A percentile compares a stretch with the other conserved stretches of the same genome.
phyloP scores from a whole-genome alignment of 805 yeast genomes.

The Metschnikowia proteae region DNA sequence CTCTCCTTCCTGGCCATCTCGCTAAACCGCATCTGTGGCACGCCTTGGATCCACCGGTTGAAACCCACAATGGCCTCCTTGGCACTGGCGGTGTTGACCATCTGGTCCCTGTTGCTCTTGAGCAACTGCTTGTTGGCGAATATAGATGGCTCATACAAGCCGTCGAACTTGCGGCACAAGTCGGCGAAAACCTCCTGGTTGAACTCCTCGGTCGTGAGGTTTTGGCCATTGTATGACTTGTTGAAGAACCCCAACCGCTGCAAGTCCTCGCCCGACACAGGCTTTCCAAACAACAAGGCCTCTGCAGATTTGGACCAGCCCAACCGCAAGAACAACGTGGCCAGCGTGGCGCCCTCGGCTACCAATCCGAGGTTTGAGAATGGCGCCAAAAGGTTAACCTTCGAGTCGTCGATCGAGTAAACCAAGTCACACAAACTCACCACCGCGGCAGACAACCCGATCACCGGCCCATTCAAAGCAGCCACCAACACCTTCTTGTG shows the following conservation, averaged over 20 bases:
- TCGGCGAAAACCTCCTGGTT: constrained; percentile 38
- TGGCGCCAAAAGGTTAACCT: constrained; percentile 63
- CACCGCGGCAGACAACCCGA: constrained; percentile 73
- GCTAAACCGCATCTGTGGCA: constrained; percentile 65
- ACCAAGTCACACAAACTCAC: constrained; percentile 75
- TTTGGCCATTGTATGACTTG: constrained; percentile 43
- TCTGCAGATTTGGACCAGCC: constrained; percentile 73
- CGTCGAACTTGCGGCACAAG: constrained; percentile 31
- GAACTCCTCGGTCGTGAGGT: constrained; percentile 39
- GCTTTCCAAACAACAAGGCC: constrained; percentile 66
- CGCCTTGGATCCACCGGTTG: constrained; percentile 64
- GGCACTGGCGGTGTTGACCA: constrained; percentile 50
- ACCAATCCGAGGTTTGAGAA: constrained; percentile 81
- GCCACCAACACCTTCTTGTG: constrained; percentile 69
- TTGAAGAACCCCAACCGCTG: constrained; percentile 57
- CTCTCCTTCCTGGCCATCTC: constrained; percentile 51
- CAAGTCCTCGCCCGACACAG: constrained; percentile 58
- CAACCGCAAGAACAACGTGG: constrained; percentile 62
- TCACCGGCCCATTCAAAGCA: constrained; percentile 83
- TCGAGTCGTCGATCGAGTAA: constrained; percentile 57
- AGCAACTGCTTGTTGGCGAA: constrained; percentile 44
- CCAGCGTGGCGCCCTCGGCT: constrained; percentile 74
- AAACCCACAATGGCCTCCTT: constrained; percentile 69
- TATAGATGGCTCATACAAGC: constrained; percentile 46
- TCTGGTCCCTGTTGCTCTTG: constrained; percentile 36